Evolutionary conservation across 805 yeast genomes (phyloP), one percentile per base, ranked within the genome.

Genomic region (Candida incommunis): DNA sequence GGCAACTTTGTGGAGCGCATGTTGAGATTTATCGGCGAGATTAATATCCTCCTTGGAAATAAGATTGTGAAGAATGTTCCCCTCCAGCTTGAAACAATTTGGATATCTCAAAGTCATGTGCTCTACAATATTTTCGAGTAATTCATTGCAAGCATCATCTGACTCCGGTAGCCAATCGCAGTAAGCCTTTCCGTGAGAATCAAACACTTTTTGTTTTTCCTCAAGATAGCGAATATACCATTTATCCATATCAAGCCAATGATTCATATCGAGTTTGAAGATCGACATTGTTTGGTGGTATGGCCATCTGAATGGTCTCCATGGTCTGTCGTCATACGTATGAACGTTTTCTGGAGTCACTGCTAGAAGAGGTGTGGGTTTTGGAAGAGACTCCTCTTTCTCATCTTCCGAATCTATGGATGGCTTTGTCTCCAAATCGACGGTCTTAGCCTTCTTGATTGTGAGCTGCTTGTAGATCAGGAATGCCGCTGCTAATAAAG

Each of bases 301-400:
- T 23, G 87, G 87, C 79, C 82, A 78, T 54, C 87, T 66, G 63
- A 80, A 80, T 5, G 86, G 86, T 62, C 87, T 68, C 87, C 87
- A 80, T 11, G 87, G 86, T 57, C 87, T 67, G 53, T 78, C 87
- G 52, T 80, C 84, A 54, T 78, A 77, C 22, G 69, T 71, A 50
- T 66, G 64, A 9, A 79, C 82, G 52, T 77, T 76, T 42, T 80
- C 85, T 2, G 83, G 82, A 0, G 82, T 78, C 43, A 80, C 71
- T 62, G 65, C 66, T 26, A 40, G n/a, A 23, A 79, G 61, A 0
- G 85, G 82, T 0, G 77, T 31, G 13, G 37, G 37, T n/a, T 31
- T 31, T 16, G 9, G 20, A 31, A 31, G 11, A 31, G 18, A 7
- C 13, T 31, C 37, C 18, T 5, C n/a, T 18, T 31, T 18, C 70